phyloP scores from a whole-genome alignment of 345 rosid genomes.

The Melastoma malabathricum region DNA sequence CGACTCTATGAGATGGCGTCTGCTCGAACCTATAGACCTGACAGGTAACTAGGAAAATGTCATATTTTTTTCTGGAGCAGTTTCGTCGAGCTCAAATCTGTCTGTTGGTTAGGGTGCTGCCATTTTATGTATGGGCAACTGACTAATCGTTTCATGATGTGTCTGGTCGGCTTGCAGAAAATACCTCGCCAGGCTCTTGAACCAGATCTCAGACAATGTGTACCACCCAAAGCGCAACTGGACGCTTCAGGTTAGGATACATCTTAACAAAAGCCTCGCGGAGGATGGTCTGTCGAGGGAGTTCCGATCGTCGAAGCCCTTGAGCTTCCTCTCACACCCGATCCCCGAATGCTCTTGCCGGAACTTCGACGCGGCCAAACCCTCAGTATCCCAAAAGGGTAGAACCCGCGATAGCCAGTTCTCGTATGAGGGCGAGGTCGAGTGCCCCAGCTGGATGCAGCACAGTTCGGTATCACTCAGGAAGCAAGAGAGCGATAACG shows the following conservation, averaged over 20 bases:
- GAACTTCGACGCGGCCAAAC: conserved; percentile 23
- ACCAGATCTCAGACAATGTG: conserved; percentile 46
- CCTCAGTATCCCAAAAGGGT: conserved; percentile 23
- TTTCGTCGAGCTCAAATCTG: background rate
- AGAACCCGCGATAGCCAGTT: conserved; percentile 5
- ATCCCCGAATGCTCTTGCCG: conserved; percentile 95
- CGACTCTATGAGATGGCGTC: conserved; percentile 82
- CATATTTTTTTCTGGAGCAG: background rate
- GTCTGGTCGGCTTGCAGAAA: conserved; percentile 32
- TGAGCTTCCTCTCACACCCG: conserved; percentile 71
- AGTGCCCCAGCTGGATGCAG: conserved; percentile 89
- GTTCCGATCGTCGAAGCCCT: conserved; percentile 51
- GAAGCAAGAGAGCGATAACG: conserved; percentile 30
- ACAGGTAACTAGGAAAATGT: conserved; percentile 33
- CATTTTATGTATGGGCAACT: background rate
- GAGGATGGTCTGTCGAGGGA: conserved; percentile 66
- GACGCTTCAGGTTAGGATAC: conserved; percentile 57
- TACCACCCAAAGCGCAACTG: conserved; percentile 71
- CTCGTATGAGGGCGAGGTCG: conserved; percentile 66
- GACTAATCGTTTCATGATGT: conserved; percentile 4
- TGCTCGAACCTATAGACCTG: conserved; percentile 76
- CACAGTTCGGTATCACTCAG: conserved; percentile 12
- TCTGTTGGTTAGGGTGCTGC: no score
- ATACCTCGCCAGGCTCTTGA: conserved; percentile 42
- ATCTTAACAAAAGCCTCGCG: conserved; percentile 74